Percentiles rank a stretch among this genome's conserved stretches.
Evolutionary conservation across 2,329 filamentous ascomycete species (phyloP).

Genomic region (Xenoacremonium recifei): DNA sequence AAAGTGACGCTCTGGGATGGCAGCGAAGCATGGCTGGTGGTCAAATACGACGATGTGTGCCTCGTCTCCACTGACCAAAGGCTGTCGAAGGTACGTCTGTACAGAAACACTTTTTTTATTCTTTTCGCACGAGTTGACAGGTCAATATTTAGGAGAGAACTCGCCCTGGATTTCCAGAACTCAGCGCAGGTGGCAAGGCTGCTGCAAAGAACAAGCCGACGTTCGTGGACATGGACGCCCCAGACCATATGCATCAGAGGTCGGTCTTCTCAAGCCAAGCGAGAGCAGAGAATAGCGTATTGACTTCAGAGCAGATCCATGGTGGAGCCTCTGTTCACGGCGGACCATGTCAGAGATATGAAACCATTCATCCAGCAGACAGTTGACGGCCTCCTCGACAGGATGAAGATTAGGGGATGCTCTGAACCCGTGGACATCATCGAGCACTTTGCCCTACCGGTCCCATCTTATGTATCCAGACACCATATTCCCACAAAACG

Average conservation of each 20-base stretch:
- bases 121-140: background rate
- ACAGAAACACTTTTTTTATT: too few relatives aligned
- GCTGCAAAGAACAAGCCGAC: constrained; percentile 49
- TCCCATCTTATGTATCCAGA: constrained; percentile 41
- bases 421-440: constrained; percentile 43
- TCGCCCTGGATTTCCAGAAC: constrained; percentile 45
- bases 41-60: constrained; percentile 47
- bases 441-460: constrained; percentile 44
- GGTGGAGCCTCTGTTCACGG: constrained; percentile 43
- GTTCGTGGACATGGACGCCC: constrained; percentile 51
- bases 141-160: constrained; percentile 34
- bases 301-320: constrained; percentile 33
- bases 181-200: constrained; percentile 43
- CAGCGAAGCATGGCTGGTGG: constrained; percentile 45
- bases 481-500: background rate
- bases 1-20: constrained; percentile 46
- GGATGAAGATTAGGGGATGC: constrained; percentile 35
- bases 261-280: constrained; percentile 7
- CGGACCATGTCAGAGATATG: constrained; percentile 36
- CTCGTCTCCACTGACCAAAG: constrained; percentile 41
- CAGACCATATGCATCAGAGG: constrained; percentile 46
- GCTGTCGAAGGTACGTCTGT: constrained; percentile 41
- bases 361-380: constrained; percentile 47
- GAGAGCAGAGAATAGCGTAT: background rate
- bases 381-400: constrained; percentile 40